Percentiles rank a stretch among this genome's conserved stretches.
Conservation (phyloP, 139 green algal genomes). For the Volvox africanus region DNA sequence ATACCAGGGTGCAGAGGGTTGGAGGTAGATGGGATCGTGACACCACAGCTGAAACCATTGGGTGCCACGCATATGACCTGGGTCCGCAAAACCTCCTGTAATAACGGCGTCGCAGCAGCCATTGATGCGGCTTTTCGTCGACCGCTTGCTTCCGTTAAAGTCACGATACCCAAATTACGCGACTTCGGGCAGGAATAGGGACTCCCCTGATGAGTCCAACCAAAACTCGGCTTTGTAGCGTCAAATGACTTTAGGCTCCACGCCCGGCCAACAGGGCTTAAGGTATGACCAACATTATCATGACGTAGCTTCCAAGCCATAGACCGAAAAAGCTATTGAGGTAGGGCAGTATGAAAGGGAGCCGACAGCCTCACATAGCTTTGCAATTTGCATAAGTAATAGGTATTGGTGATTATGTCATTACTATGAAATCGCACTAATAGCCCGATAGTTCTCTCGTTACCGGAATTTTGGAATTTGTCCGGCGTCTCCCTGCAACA, state of each 20-base stretch:
- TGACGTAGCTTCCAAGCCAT: too few species aligned
- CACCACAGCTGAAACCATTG: background rate
- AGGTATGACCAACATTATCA: too few species aligned
- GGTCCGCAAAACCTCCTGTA: background rate
- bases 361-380: too few species aligned
- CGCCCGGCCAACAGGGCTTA: too few species aligned
- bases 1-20: slow-evolving; percentile 56
- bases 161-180: background rate
- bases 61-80: background rate
- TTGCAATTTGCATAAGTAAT: too few species aligned
- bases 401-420: too few species aligned
- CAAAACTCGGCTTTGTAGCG: background rate
- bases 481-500: too few species aligned
- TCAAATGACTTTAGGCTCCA: background rate
- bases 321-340: too few species aligned
- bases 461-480: too few species aligned
- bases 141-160: background rate
- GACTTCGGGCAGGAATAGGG: background rate
- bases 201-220: background rate
- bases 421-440: too few species aligned
- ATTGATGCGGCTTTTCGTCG: background rate
- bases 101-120: background rate
- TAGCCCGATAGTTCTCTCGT: too few species aligned
- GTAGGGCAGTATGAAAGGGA: too few species aligned
- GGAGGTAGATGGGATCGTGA: background rate